Evolutionary conservation across 352 stramenopile species (phyloP), one percentile per base, ranked within the genome.

Genomic region (Phytophthora citricola): DNA sequence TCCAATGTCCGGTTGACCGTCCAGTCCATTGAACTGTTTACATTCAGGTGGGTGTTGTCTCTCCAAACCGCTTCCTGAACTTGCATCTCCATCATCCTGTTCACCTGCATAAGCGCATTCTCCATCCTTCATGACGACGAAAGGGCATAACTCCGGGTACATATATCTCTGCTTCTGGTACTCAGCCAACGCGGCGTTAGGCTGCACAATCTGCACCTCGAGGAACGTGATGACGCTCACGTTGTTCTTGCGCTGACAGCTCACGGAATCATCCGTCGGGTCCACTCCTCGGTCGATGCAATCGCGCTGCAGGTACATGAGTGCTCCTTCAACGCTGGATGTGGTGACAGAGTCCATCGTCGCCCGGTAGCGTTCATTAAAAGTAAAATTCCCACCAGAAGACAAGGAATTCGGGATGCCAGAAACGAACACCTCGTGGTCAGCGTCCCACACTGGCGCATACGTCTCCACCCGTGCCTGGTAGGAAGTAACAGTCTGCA

Each of bases 241-340:
- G 63, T 89, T 76, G 73, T 90, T 85, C 34, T 75, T 73, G 34
- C 83, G 79, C 43, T 65, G 32, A 46, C 83, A 92, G 43, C 62
- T 61, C n/a, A 20, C 44, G 3, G 36, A 43, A 34, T 58, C 22
- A 5, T 48, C 45, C 15, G 51, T 62, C 17, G 77, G 81, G 31
- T 78, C 55, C 5, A 48, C 61, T 12, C 79, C 79, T 3, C 74
- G 61, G 58, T 92, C 79, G 58, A 92, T 89, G 22, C 81, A 89
- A 69, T 90, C 81, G 24, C 79, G 73, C 53, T 92, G 83, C 10
- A 92, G 69, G 54, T 90, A 90, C 81, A 89, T 84, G 43, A 92
- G 71, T 17, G 72, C 79, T 24, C 83, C 83, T 27, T 92, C 81
- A 20, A 92, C 69, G 55, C 77, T 92, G 22, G 84, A 82, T 2